Base-by-base conservation (phyloP, 805 yeast genomes). In the Soucietia sequanensis region DNA sequence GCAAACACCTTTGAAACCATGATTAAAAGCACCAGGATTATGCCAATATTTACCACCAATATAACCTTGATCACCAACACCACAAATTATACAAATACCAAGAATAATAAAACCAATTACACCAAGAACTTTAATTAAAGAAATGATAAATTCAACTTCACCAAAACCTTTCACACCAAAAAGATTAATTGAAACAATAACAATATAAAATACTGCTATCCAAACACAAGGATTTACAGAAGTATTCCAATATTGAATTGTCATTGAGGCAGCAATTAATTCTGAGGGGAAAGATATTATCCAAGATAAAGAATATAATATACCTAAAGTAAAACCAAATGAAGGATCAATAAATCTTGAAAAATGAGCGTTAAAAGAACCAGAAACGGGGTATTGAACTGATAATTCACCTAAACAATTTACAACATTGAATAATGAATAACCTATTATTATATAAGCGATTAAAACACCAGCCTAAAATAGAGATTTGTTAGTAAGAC, bases 321-420 rank as follows among this genome's bases (percentile, higher is more conserved):
- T 60, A 28, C 68, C 70, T 6, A 61, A 58, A 4, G 70, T 64
- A 47, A 63, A 63, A 1, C 68, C 68, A 67, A 67, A 63, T 6
- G 65, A 58, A 6, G 65, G 46, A 38, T 60, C 66, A 11, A 63
- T 58, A 38, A 63, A 63, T 36, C 63, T 46, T 9, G 66, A 56
- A 16, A 66, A 65, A 41, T 56, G 63, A 27, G 65, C 55, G n/a
- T 63, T 59, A 39, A 64, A 64, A 3, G 70, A 65, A 17, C 70
- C 70, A 34, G 46, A 65, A 42, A 55, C 63, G 29, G 60, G 70
- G 53, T 52, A 54, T 33, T 57, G 66, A 36, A 76, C 77, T 43
- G 81, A 86, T 40, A 75, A 64, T 50, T 81, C 88, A 40, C 86
- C 85, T 44, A 78, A 71, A n/a, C 80, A 75, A 38, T 72, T 75